phyloP scores from a whole-genome alignment of 169 alveolate genomes.

The Besnoitia besnoiti region DNA sequence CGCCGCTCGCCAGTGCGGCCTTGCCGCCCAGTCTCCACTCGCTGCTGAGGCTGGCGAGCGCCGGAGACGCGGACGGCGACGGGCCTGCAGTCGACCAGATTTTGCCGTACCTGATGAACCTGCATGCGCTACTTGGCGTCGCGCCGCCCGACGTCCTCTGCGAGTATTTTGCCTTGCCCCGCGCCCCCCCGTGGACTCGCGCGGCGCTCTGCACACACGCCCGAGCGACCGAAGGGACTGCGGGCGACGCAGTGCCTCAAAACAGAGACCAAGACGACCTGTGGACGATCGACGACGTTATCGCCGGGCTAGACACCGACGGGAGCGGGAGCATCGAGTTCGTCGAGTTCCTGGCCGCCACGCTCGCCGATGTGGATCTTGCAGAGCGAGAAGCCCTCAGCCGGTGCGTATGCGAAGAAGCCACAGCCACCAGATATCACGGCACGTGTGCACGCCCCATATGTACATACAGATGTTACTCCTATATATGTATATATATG shows the following conservation, averaged over 20 bases:
- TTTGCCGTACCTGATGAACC: neutral
- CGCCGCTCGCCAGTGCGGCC: neutral
- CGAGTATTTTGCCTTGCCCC: neutral
- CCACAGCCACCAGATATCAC: no score
- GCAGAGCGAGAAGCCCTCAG: constrained; percentile 32
- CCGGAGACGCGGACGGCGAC: neutral
- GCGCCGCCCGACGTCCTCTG: neutral
- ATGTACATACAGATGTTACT: no score
- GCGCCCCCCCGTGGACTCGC: neutral
- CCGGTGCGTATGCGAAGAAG: no score
- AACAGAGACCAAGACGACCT: neutral
- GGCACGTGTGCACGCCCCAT: no score
- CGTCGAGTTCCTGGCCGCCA: constrained; percentile 64
- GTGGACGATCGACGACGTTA: constrained; percentile 55
- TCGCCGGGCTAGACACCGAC: constrained; percentile 65
- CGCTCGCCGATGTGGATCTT: constrained; percentile 45
- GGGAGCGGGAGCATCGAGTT: constrained; percentile 67
- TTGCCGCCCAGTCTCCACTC: constrained; percentile 26
- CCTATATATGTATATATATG: no score
- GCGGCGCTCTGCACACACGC: neutral
- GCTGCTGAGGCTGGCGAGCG: neutral
- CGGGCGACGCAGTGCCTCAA: neutral
- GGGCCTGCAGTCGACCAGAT: neutral
- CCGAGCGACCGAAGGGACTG: neutral
- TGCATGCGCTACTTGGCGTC: constrained; percentile 35